phyloP scores from a whole-genome alignment of 106 monocot genomes.

The Apostasia shenzhenica region DNA sequence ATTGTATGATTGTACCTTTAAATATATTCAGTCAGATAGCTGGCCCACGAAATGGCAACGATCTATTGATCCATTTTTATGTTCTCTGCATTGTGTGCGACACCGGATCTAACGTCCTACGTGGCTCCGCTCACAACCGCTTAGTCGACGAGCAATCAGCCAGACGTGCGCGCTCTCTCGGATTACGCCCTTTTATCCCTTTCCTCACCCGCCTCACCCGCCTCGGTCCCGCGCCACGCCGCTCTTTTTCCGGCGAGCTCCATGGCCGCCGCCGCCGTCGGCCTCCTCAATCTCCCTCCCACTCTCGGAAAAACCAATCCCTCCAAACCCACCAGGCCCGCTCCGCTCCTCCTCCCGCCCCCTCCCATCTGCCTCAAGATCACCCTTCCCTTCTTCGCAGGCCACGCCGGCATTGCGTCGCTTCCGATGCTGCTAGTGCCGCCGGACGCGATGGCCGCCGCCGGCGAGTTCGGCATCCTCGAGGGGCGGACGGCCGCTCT shows the following conservation, averaged over 20 bases:
- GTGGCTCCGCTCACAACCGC: too few relatives aligned
- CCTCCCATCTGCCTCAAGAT: neutral
- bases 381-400: neutral
- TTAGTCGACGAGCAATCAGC: neutral
- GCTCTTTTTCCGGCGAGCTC: neutral
- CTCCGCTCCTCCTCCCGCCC: neutral
- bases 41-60: too few relatives aligned
- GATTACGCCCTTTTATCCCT: neutral
- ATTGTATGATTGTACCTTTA: too few relatives aligned
- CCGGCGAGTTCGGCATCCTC: slow-evolving; percentile 80
- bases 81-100: too few relatives aligned
- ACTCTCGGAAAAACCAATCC: neutral
- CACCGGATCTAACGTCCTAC: too few relatives aligned
- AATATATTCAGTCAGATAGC: too few relatives aligned
- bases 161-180: neutral
- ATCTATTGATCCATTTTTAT: too few relatives aligned
- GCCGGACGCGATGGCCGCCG: slow-evolving; percentile 53
- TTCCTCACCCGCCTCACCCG: too few relatives aligned
- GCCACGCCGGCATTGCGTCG: neutral
- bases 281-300: neutral
- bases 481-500: slow-evolving; percentile 69
- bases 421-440: neutral
- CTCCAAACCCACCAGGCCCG: neutral
- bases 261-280: neutral
- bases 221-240: neutral